These are phyloP conservation scores for Saussurea involucrata DNA, from an alignment of 129 eudicot genomes.

Conservation along the genomic window DNA sequence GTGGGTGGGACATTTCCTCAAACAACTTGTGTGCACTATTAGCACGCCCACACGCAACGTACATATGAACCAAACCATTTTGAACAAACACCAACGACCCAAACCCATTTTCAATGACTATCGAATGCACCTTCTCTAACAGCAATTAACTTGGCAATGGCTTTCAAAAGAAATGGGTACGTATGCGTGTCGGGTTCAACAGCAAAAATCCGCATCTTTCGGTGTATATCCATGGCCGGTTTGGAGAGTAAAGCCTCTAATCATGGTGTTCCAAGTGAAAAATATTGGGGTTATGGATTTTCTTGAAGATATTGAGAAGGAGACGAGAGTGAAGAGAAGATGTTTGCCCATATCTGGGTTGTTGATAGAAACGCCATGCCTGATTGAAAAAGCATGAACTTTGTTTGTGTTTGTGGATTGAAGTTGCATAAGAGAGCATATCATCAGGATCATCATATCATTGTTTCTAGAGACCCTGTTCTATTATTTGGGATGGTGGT, in stretches of 20 bases:
- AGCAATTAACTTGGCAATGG: slow-evolving; percentile 48
- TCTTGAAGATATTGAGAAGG: slow-evolving; percentile 46
- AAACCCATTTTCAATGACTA: slow-evolving; percentile 48
- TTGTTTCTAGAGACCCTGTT: no score
- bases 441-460: no score
- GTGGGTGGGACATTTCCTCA: slow-evolving; percentile 58
- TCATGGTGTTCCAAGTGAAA: slow-evolving; percentile 85
- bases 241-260: slow-evolving; percentile 74
- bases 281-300: slow-evolving; percentile 56
- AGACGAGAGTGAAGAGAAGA: no score
- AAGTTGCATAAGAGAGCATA: no score
- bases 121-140: slow-evolving; percentile 65
- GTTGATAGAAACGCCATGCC: no score
- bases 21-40: slow-evolving; percentile 79
- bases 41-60: no score
- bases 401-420: no score
- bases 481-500: no score
- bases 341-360: no score
- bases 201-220: slow-evolving; percentile 28
- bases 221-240: slow-evolving; percentile 53
- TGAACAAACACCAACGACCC: no score
- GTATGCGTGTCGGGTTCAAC: slow-evolving; percentile 79
- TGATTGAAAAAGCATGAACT: no score
- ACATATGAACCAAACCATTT: no score
- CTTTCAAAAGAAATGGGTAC: slow-evolving; percentile 78